Evolutionary conservation across 495 filamentous ascomycete genomes (phyloP).

Genomic region (Astrothelium subdiscretum): DNA sequence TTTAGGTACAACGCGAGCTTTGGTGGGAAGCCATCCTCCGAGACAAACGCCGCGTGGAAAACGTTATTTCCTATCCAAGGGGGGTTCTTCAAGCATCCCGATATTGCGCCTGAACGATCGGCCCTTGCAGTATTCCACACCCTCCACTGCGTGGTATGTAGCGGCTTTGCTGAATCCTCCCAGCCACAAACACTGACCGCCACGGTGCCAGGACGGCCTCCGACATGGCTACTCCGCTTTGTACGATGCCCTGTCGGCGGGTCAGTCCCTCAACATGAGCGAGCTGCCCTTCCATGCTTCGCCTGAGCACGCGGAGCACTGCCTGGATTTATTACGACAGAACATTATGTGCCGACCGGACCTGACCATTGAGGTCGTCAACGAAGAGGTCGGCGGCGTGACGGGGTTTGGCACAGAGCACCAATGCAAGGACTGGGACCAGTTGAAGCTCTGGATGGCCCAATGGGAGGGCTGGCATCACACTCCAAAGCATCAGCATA

Average conservation of each 20-base stretch:
- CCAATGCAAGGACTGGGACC: conserved; percentile 5
- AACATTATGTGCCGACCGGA: conserved; percentile 11
- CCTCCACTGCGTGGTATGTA: conserved; percentile 9
- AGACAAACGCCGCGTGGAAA: background rate
- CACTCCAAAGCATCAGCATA: background rate
- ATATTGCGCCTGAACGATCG: conserved; percentile 2
- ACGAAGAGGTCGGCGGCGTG: conserved; percentile 3
- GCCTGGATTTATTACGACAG: conserved; percentile 7
- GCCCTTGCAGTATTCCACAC: conserved; percentile 8
- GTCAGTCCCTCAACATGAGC: background rate
- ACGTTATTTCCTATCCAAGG: conserved; percentile 7
- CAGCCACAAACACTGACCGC: background rate
- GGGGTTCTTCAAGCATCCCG: conserved; percentile 13
- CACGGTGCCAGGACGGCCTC: conserved; percentile 3
- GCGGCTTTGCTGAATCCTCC: background rate
- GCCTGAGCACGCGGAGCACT: conserved; percentile 1
- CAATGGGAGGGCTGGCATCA: conserved; percentile 2
- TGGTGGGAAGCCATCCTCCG: too few relatives aligned
- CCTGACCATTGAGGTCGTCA: conserved; percentile 4
- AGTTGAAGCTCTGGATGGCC: conserved; percentile 1
- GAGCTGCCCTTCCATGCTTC: background rate
- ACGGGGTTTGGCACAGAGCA: conserved; percentile 11
- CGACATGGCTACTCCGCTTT: conserved; percentile 10
- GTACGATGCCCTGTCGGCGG: conserved; percentile 2
- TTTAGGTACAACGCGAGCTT: too few relatives aligned